Percentiles rank a stretch among this genome's conserved stretches.
phyloP scores from a whole-genome alignment of 345 rosid species.

The Arabidopsis arenosa region DNA sequence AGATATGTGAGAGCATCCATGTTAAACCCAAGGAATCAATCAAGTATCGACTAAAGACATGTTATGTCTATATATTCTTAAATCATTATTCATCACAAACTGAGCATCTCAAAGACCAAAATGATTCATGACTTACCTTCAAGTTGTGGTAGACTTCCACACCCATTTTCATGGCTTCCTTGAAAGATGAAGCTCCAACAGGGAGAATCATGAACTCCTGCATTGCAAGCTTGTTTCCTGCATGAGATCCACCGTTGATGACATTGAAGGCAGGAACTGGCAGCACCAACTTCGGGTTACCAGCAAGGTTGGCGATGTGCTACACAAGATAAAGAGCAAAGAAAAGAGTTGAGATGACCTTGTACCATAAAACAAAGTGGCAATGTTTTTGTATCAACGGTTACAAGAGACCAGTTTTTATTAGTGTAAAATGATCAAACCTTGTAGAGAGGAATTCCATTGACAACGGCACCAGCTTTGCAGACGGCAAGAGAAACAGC shows the following conservation, averaged over 20 bases:
- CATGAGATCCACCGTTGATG: conserved; percentile 99
- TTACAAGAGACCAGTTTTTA: neutral
- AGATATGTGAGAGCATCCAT: neutral
- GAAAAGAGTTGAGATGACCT: conserved; percentile 6
- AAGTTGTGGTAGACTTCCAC: conserved; percentile 84
- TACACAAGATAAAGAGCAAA: conserved; percentile 22
- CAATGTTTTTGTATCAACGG: neutral
- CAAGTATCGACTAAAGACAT: neutral
- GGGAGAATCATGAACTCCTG: conserved; percentile 99
- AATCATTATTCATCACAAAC: neutral
- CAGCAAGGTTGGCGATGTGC: conserved; percentile 89
- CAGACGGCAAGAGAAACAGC: conserved; percentile 95
- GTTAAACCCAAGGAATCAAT: neutral
- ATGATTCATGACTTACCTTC: conserved; percentile 53
- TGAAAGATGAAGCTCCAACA: conserved; percentile 86
- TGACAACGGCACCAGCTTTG: conserved; percentile 82
- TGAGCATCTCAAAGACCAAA: neutral
- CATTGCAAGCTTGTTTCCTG: conserved; percentile 99
- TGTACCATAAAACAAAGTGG: neutral
- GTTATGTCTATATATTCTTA: neutral
- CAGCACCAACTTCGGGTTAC: conserved; percentile 83
- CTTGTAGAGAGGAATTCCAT: conserved; percentile 80
- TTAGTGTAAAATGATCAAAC: conserved; percentile 40
- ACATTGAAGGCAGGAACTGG: conserved; percentile 99
- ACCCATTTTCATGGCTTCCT: conserved; percentile 98